Base-by-base conservation (phyloP, 1,139 yeast species). In the Scheffersomyces insectosa region DNA sequence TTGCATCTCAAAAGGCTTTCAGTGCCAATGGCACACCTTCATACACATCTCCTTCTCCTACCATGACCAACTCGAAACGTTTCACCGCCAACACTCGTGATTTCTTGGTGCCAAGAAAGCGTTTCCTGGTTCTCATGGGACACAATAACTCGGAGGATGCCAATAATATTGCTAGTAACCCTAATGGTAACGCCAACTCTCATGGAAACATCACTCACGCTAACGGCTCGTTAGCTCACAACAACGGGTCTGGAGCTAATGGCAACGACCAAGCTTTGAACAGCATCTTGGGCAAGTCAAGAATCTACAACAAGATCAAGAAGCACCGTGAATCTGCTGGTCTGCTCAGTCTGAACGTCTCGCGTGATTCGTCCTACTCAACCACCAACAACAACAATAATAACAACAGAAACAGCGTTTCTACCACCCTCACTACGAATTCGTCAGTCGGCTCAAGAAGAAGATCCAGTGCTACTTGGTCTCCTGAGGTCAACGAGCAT, bases 251-350 rank as follows among this genome's bases (percentile, higher is more conserved):
- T 23, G 43, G 45, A 11, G 14, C 20, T 28, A 31, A 15, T 15
- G 25, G 29, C 32, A 32, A 33, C 2, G 60, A 55, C n/a, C 59
- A 51, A 13, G 55, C 61, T 0, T 46, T 68, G 10, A 68, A 66
- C 47, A 54, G 60, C n/a, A 48, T 72, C 11, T 58, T 72, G 20
- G 59, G 70, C 12, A 73, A 72, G 46, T 65, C 75, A 5, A 60
- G 62, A 47, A 52, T 73, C 27, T 73, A 73, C 50, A 66, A 63
- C 48, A 63, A 68, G 45, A 54, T 72, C 25, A 72, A 66, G 48
- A 71, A 69, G 47, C 60, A 68, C 44, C 60, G 78, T 11, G 77
- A 72, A 40, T 72, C 68, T 63, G 54, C 64, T 2, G 55, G 68
- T 20, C 67, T 73, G 2, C 45, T 60, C 36, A 56, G 55, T 33